Conservation (phyloP, 2,329 filamentous ascomycete genomes). For the Ophiostoma piceae region DNA sequence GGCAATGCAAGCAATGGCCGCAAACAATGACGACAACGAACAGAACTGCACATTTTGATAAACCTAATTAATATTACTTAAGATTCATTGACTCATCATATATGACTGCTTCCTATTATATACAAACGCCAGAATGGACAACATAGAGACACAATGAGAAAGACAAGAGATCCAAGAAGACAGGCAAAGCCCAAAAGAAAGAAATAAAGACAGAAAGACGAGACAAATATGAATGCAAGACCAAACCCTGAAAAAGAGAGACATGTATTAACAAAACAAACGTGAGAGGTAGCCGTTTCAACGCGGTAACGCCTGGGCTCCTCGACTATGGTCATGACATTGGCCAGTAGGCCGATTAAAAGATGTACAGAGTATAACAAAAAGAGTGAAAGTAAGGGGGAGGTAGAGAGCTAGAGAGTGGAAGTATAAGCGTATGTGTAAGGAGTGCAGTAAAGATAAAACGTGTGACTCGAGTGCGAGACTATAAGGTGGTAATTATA, state of each 20-base stretch:
- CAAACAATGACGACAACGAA: neutral
- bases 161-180: neutral
- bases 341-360: neutral
- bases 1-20: neutral
- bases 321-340: constrained; percentile 1
- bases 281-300: constrained; percentile 5
- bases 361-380: neutral
- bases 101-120: neutral
- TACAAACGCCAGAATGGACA: neutral
- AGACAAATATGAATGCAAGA: neutral
- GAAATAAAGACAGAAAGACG: neutral
- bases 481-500: too few species aligned
- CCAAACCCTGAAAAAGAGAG: neutral
- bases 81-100: neutral
- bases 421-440: neutral
- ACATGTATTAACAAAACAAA: neutral
- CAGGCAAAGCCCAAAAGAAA: neutral
- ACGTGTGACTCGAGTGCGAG: neutral
- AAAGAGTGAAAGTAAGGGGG: neutral
- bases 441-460: neutral
- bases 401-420: too few species aligned
- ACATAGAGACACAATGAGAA: neutral
- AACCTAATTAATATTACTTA: neutral
- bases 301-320: neutral
- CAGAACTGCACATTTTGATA: neutral